Base-by-base conservation (phyloP, 352 stramenopile species). In the Phytopythium sindhum region DNA sequence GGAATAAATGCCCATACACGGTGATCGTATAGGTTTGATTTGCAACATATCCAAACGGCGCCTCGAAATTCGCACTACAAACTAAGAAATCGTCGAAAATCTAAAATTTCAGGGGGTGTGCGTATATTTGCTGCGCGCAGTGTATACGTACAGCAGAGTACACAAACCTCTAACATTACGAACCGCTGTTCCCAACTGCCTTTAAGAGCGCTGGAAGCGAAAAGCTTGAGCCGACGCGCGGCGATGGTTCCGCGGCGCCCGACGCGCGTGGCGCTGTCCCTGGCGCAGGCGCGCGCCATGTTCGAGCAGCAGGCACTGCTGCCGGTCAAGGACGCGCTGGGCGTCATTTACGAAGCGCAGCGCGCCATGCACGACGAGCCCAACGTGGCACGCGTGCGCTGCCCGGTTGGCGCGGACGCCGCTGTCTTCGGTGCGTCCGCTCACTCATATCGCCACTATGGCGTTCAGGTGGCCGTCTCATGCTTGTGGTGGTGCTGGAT, bases 281-380 rank as follows among this genome's bases (percentile, higher is more conserved):
- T 86, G 26, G 66, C 21, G 24, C 65, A 70, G 12, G 51, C 88
- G 42, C 77, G 80, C 31, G 56, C 23, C 33, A 62, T 81, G n/a
- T 95, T 93, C 65, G 69, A 88, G 61, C 69, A 85, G 56, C 84
- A 93, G 69, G 64, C 48, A 19, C 52, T 69, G 54, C 73, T 93
- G n/a, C 63, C 79, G 0, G 75, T 90, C 23, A 73, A 77, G 19
- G 78, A 88, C 53, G 72, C 81, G 29, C 73, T 93, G 21, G 60
- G 42, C 17, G 67, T 95, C 53, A 88, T 95, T 60, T 79, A 93
- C 41, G 76, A 85, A 39, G 80, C 81, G 45, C 84, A 91, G 63
- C 74, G 80, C 39, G 21, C 84, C 14, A 78, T 95, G 72, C 67
- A 72, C 42, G 59, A 68, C 10, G 84, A 95, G 62, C 72, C 64